Evolutionary conservation across 306 rosid genomes (phyloP), one percentile per base, ranked within the genome.

Genomic region (Alnus rubra): DNA sequence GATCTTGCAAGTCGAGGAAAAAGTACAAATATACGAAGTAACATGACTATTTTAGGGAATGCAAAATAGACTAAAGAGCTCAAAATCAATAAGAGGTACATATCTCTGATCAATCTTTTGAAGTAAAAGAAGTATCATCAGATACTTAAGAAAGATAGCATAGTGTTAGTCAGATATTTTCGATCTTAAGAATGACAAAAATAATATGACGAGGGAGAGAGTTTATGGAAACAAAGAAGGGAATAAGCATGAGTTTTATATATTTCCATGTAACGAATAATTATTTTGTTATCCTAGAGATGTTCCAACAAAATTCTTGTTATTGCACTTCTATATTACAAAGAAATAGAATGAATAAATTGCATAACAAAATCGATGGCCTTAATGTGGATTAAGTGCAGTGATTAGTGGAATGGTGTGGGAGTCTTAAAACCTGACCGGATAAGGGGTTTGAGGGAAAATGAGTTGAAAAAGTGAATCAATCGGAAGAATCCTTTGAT

Each of bases 1-100:
- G 75, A 47, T 35, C 71, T 74, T 65, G 74, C 72, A 65, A 35
- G 50, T 30, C 59, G 23, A 39, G 30, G 14, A 30, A 51, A 59
- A 23, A 60, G 60, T 12, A 68, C 37, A 69, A 71, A 19, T 33
- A 52, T 14, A 33, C 6, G 35, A n/a, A 16, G 30, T 18, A 56
- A 18, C 39, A 42, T 60, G 4, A 44, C 16, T 23, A 2, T 48
- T 1, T 35, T 4, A 45, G 52, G 52, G n/a, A 65, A 39, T 9
- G 2, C 50, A 67, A 39, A 62, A 10, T 4, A 4, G 8, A 13
- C 35, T 23, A 9, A 62, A 62, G 10, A 31, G 31, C 6, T 31
- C 64, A 31, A 30, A 42, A 67, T 35, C 35, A 59, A 59, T 31
- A 28, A 59, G 37, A 59, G 30, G 11, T 28, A 28, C 6, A 59